Percentiles rank a stretch among this genome's conserved stretches.
phyloP scores from a whole-genome alignment of 2,329 filamentous ascomycete species.

The Xylariaceae sp. region DNA sequence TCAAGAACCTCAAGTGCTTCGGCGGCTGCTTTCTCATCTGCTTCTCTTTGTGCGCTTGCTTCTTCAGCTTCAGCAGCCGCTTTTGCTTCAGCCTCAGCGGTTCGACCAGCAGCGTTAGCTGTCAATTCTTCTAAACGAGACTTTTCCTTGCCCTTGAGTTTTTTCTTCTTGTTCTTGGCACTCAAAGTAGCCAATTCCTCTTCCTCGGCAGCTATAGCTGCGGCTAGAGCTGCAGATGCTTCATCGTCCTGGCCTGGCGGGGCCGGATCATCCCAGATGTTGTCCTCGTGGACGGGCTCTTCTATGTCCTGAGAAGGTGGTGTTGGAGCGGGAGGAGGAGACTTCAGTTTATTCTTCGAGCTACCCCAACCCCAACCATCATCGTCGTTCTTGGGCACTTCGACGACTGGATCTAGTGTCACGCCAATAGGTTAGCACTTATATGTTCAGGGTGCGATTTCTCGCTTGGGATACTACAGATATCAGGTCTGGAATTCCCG shows the following conservation, averaged over 20 bases:
- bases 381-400: constrained; percentile 40
- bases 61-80: background rate
- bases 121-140: constrained; percentile 35
- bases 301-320: constrained; percentile 46
- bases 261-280: constrained; percentile 29
- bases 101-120: constrained; percentile 32
- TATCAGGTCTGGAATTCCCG: no score
- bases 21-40: no score
- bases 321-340: constrained; percentile 47
- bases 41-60: background rate
- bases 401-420: constrained; percentile 36
- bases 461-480: no score
- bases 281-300: constrained; percentile 31
- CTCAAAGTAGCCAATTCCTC: constrained; percentile 33
- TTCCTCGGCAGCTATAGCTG: constrained; percentile 42
- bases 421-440: no score
- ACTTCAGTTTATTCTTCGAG: constrained; percentile 48
- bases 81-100: constrained; percentile 35
- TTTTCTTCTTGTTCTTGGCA: constrained; percentile 29
- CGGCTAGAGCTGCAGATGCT: constrained; percentile 26
- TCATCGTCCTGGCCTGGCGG: constrained; percentile 38
- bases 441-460: no score
- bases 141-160: constrained; percentile 30
- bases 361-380: constrained; percentile 36
- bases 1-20: constrained; percentile 37